Evolutionary conservation across 768 basidiomycete genomes (phyloP).

Genomic region (Candolleomyces aberdarensis): DNA sequence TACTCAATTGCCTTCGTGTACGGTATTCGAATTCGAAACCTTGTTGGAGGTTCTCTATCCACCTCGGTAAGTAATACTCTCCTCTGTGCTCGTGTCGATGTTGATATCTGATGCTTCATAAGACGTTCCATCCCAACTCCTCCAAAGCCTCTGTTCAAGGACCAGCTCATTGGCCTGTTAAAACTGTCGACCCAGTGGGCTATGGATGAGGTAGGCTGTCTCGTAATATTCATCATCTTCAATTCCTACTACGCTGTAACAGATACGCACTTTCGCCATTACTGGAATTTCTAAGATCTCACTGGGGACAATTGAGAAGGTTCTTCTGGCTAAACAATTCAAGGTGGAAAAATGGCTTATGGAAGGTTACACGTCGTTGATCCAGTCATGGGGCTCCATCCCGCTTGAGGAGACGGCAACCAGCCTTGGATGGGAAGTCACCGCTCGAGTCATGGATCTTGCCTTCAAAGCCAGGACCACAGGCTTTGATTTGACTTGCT

Average conservation of each 20-base stretch:
- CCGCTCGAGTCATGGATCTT: background rate
- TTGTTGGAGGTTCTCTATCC: slow-evolving; percentile 1
- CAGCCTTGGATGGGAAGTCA: background rate
- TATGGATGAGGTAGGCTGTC: background rate
- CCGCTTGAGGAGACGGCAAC: background rate
- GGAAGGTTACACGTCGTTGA: background rate
- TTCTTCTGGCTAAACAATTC: background rate
- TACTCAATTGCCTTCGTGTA: background rate
- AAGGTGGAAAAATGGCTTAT: background rate
- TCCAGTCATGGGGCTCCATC: background rate
- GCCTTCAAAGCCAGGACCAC: too few species aligned
- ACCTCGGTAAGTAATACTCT: background rate
- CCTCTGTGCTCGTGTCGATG: too few species aligned
- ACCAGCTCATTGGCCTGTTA: background rate
- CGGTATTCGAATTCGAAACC: background rate
- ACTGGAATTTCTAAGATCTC: background rate
- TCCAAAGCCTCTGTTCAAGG: background rate
- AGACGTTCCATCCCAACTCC: too few species aligned
- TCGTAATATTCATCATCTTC: background rate
- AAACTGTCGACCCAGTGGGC: background rate
- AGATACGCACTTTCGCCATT: background rate
- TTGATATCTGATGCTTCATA: too few species aligned
- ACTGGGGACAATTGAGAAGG: background rate
- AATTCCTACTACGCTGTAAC: background rate
- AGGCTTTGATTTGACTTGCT: too few species aligned